Evolutionary conservation across 208 protist genomes (phyloP).

Genomic region (Herpetomonas tarakana): DNA sequence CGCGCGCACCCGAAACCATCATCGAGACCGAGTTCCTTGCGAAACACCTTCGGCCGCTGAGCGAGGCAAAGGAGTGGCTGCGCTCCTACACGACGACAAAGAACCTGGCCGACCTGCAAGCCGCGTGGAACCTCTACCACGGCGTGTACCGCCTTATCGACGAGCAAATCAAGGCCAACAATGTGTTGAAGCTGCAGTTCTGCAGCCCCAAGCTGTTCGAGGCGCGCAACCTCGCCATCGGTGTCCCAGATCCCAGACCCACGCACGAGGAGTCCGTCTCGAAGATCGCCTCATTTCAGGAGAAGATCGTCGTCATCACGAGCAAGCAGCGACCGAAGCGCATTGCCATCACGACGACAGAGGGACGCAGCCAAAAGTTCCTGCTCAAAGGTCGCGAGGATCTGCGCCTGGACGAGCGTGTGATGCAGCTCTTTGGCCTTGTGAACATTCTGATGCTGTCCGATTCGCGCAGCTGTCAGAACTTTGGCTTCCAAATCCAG

Average conservation of each 20-base stretch:
- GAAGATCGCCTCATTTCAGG: slow-evolving; percentile 91
- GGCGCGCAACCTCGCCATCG: slow-evolving; percentile 65
- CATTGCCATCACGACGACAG: slow-evolving; percentile 92
- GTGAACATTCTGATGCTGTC: slow-evolving; percentile 98
- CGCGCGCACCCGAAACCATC: slow-evolving; percentile 89
- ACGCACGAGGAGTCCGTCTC: slow-evolving; percentile 69
- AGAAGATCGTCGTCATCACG: slow-evolving; percentile 93
- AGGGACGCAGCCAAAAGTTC: slow-evolving; percentile 97
- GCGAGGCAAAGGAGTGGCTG: slow-evolving; percentile 70
- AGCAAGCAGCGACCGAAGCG: slow-evolving; percentile 99
- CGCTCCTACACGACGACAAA: slow-evolving; percentile 47
- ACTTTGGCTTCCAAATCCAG: slow-evolving; percentile 87
- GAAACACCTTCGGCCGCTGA: slow-evolving; percentile 57
- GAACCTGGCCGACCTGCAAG: slow-evolving; percentile 71
- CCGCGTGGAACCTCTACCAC: slow-evolving; percentile 86
- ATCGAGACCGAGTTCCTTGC: slow-evolving; percentile 94
- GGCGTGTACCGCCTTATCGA: slow-evolving; percentile 74
- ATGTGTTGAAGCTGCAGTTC: slow-evolving; percentile 58
- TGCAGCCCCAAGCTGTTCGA: slow-evolving; percentile 85
- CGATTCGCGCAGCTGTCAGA: slow-evolving; percentile 76
- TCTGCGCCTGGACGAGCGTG: slow-evolving; percentile 98
- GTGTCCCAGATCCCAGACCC: slow-evolving; percentile 87
- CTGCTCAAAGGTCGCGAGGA: slow-evolving; percentile 99
- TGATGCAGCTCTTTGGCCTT: slow-evolving; percentile 99
- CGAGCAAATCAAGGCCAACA: slow-evolving; percentile 60